Percentiles rank a stretch among this genome's conserved stretches.
These are phyloP conservation scores for Mimosa bimucronata DNA, from an alignment of 306 rosid species.

Conservation along the genomic window DNA sequence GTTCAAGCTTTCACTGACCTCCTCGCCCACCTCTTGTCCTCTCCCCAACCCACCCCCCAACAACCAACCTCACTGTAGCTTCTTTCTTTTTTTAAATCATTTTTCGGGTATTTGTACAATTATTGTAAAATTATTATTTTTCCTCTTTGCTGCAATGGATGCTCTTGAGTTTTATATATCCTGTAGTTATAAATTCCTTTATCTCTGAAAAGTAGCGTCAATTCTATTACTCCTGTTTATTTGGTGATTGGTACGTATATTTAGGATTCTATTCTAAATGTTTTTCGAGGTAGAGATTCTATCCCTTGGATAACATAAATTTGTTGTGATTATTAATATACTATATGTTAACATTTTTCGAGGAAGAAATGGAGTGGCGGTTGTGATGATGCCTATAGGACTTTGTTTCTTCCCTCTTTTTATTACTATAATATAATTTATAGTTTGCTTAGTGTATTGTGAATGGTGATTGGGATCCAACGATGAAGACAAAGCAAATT, in stretches of 20 bases:
- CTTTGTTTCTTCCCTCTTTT: too few relatives aligned
- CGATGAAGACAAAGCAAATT: constrained; percentile 4
- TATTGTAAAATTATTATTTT: constrained; percentile 15
- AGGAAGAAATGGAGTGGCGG: constrained; percentile 3
- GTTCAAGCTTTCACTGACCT: constrained; percentile 85
- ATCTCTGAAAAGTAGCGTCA: neutral
- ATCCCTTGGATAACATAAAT: neutral
- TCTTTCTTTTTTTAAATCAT: neutral
- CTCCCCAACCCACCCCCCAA: neutral
- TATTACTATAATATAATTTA: neutral
- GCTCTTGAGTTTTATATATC: neutral
- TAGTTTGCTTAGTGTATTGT: neutral
- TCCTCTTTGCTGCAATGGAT: neutral
- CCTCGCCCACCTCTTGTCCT: constrained; percentile 48
- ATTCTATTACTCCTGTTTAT: neutral
- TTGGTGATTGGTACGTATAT: neutral
- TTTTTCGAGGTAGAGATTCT: neutral
- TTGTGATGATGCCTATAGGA: neutral
- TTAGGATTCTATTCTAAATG: neutral
- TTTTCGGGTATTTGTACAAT: constrained; percentile 32
- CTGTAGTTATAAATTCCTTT: neutral
- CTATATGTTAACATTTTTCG: neutral
- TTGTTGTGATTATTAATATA: neutral
- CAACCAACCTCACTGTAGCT: constrained; percentile 25
- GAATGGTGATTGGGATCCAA: neutral